A percentile compares a stretch with the other conserved stretches of the same genome.
phyloP scores from a whole-genome alignment of 2,329 filamentous ascomycete species.

The Arthrobotrys sinensis region DNA sequence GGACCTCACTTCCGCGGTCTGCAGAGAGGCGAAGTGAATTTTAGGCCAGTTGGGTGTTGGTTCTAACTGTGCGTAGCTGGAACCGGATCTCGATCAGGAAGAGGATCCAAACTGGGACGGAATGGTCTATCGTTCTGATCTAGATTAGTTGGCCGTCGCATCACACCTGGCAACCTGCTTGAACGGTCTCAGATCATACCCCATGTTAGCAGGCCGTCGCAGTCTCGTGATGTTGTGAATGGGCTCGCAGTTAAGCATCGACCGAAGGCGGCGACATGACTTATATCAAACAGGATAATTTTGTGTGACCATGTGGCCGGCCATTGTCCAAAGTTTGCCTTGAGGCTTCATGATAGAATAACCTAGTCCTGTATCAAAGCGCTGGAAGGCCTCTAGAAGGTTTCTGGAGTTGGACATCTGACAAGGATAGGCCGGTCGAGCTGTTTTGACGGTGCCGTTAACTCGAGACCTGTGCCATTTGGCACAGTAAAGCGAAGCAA shows the following conservation, averaged over 20 bases:
- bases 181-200: slow-evolving; percentile 40
- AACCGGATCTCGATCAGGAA: slow-evolving; percentile 54
- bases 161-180: slow-evolving; percentile 47
- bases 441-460: slow-evolving; percentile 30
- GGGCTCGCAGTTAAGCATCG: slow-evolving; percentile 27
- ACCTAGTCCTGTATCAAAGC: slow-evolving; percentile 23
- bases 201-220: slow-evolving; percentile 1
- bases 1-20: slow-evolving; percentile 60
- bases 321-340: slow-evolving; percentile 13
- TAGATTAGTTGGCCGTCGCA: slow-evolving; percentile 44
- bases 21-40: slow-evolving; percentile 52
- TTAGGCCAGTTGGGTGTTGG: slow-evolving; percentile 22
- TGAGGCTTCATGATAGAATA: slow-evolving; percentile 17
- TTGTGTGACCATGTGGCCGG: slow-evolving; percentile 49
- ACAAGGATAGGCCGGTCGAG: slow-evolving; percentile 37
- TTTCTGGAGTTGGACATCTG: slow-evolving; percentile 51
- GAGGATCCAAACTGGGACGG: slow-evolving; percentile 37
- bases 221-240: slow-evolving; percentile 44
- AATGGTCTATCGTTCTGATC: slow-evolving; percentile 31
- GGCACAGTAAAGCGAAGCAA: slow-evolving; percentile 35
- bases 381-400: slow-evolving; percentile 60
- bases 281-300: slow-evolving; percentile 49
- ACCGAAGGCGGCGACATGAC: slow-evolving; percentile 41
- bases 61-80: slow-evolving; percentile 31
- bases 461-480: slow-evolving; percentile 38